phyloP scores from a whole-genome alignment of 2,329 filamentous ascomycete species.

The Didymella exigua region DNA sequence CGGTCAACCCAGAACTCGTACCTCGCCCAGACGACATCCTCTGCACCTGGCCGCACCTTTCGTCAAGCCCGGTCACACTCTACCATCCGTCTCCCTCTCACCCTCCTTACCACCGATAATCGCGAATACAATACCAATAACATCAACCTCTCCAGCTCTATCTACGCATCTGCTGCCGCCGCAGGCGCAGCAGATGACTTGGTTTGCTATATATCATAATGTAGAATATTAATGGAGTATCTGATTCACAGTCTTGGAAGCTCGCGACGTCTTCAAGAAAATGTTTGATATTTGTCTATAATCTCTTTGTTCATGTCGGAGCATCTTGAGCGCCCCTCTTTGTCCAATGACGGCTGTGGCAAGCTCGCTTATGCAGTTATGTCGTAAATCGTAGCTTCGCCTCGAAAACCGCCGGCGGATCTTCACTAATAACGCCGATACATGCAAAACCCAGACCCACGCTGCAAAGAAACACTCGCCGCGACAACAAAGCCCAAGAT shows the following conservation, averaged over 20 bases:
- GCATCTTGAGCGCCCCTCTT: not conserved
- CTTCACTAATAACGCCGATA: constrained; percentile 9
- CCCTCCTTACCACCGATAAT: constrained; percentile 20
- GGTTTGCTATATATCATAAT: constrained; percentile 25
- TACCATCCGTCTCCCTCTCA: constrained; percentile 16
- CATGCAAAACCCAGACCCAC: constrained; percentile 15
- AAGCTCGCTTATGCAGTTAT: constrained; percentile 20
- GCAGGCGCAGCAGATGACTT: constrained; percentile 18
- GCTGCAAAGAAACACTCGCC: constrained; percentile 4
- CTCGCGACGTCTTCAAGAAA: not conserved
- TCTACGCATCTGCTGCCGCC: constrained; percentile 5
- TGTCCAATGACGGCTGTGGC: constrained; percentile 11
- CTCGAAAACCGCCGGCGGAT: constrained; percentile 13
- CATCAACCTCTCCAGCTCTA: constrained; percentile 12
- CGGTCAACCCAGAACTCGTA: not conserved
- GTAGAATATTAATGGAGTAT: constrained; percentile 18
- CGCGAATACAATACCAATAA: constrained; percentile 16
- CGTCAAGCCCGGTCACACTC: constrained; percentile 16
- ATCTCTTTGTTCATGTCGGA: not conserved
- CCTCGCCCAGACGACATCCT: constrained; percentile 4
- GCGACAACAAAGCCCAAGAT: not conserved
- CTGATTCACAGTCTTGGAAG: not conserved
- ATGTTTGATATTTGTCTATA: not conserved
- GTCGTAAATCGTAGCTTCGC: constrained; percentile 15
- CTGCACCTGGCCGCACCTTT: constrained; percentile 7